phyloP scores from a whole-genome alignment of 768 basidiomycete species.

The Porpolomopsis calyptriformis region DNA sequence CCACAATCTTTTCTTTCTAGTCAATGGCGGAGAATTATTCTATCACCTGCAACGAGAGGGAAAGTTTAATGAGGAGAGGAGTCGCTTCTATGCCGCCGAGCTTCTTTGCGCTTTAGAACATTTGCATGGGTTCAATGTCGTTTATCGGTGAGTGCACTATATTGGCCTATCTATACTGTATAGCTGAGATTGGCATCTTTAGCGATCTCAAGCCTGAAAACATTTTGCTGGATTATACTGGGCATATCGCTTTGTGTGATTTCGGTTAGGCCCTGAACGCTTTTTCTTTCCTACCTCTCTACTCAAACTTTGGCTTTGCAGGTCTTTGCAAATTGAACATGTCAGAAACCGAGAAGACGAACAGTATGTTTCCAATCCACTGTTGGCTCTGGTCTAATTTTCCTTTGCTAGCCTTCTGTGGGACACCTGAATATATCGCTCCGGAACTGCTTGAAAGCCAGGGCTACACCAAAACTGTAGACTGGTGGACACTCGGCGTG shows the following conservation, averaged over 20 bases:
- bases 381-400: conserved; percentile 5
- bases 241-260: conserved; percentile 96
- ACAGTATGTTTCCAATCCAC: conserved; percentile 47
- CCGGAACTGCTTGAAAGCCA: conserved; percentile 94
- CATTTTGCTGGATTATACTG: conserved; percentile 93
- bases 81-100: conserved; percentile 97
- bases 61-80: conserved; percentile 87
- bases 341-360: conserved; percentile 95
- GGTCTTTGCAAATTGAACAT: conserved; percentile 93
- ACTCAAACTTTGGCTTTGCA: conserved; percentile 15
- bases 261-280: conserved; percentile 45
- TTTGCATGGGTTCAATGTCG: conserved; percentile 94
- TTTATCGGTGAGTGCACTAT: conserved; percentile 64
- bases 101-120: conserved; percentile 91
- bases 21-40: conserved; percentile 96
- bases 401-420: conserved; percentile 70
- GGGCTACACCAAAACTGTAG: conserved; percentile 96
- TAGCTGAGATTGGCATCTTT: neutral
- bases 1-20: conserved; percentile 33
- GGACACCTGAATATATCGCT: conserved; percentile 97
- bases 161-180: neutral
- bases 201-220: conserved; percentile 98
- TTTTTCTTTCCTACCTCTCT: neutral
- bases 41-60: conserved; percentile 96
- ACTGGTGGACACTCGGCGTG: conserved; percentile 98